Conservation (phyloP, 1,284 basidiomycete species). For the Grifola frondosa region DNA sequence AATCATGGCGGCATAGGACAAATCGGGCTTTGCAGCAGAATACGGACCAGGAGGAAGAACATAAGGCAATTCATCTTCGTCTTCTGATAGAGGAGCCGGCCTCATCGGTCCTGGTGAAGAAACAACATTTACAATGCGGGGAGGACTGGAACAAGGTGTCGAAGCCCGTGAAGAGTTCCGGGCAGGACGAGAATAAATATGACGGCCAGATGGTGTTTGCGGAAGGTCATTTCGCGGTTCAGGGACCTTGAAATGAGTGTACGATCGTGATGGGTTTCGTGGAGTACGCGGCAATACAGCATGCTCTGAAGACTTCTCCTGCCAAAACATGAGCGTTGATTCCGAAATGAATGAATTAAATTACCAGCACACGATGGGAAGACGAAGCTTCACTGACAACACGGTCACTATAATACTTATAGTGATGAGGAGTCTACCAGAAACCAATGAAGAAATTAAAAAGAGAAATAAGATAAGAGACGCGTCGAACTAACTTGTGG, state of each 20-base stretch:
- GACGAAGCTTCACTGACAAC: constrained; percentile 29
- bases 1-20: constrained; percentile 93
- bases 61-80: constrained; percentile 67
- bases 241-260: constrained; percentile 18
- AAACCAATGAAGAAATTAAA: constrained; percentile 4
- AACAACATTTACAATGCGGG: constrained; percentile 62
- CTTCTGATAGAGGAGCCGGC: constrained; percentile 55
- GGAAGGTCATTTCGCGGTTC: constrained; percentile 8
- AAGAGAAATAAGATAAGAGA: constrained; percentile 1
- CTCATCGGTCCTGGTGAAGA: constrained; percentile 78
- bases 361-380: constrained; percentile 19
- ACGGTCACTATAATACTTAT: constrained; percentile 32
- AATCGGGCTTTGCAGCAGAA: constrained; percentile 72
- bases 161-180: constrained; percentile 42
- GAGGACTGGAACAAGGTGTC: constrained; percentile 51
- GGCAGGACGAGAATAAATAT: constrained; percentile 28
- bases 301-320: constrained; percentile 13
- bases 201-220: constrained; percentile 25
- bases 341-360: neutral
- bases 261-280: constrained; percentile 6
- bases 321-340: neutral
- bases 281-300: constrained; percentile 17
- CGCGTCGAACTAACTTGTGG: constrained; percentile 34
- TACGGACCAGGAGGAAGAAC: constrained; percentile 83
- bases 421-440: constrained; percentile 34